Evolutionary conservation across 805 yeast genomes (phyloP), one percentile per base, ranked within the genome.

Genomic region (Myxozyma neotropica): DNA sequence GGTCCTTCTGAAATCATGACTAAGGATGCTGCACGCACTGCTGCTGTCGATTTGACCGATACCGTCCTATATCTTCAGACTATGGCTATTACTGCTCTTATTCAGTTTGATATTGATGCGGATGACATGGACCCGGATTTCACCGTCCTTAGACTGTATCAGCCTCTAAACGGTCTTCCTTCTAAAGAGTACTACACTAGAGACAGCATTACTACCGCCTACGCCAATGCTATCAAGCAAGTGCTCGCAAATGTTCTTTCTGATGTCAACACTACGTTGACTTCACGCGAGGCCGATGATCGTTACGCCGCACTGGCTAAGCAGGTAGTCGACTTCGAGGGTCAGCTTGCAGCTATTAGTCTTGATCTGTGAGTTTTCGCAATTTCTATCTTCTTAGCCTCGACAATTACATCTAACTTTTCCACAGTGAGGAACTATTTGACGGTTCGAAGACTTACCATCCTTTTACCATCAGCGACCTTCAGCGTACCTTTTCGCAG

Each of bases 81-180:
- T 1, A 42, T 55, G 50, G 62, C 66, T 5, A 46, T 63, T 31
- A 57, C 65, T 15, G 65, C 62, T 12, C 46, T 63, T 29, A 17
- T 63, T 21, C 58, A 59, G 45, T 63, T 63, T 35, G 59, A 53
- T 26, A 49, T 63, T 39, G 64, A 55, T 33, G 63, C 65, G n/a
- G 66, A 63, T 36, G 65, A 61, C 47, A 53, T 57, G 58, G 29
- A 61, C 45, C 66, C 66, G 6, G 66, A 63, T 45, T 53, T 38
- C 53, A 57, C 45, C n/a, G 46, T 40, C 6, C 50, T 63, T 27
- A 53, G 40, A 26, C 33, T 63, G 17, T 53, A 53, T 44, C 66
- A 63, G 55, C 55, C 58, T 17, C 44, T 61, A 27, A 63, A 63
- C 53, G 66, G 66, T n/a, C 39, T 63, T 42, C 66, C 66, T 21